Evolutionary conservation across 345 rosid species (phyloP).

Genomic region (Rhizophora mangle): DNA sequence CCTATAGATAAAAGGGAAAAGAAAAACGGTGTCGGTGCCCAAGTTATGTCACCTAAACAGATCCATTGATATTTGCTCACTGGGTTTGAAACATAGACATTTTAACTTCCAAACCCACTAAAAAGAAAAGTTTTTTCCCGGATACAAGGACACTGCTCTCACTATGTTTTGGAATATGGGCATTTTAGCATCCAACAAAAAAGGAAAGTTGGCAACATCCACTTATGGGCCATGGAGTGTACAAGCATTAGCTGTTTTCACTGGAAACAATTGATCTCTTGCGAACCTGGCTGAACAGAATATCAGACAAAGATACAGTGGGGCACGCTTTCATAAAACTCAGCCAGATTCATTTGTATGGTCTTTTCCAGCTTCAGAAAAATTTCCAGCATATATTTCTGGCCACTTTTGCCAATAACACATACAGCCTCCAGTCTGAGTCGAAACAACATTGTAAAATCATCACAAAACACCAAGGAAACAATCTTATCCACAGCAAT

Average conservation of each 20-base stretch:
- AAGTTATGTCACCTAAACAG: neutral
- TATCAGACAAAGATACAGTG: conserved; percentile 5
- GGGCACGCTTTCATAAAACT: conserved; percentile 56
- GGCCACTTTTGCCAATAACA: conserved; percentile 42
- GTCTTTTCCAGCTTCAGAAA: conserved; percentile 60
- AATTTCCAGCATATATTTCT: conserved; percentile 44
- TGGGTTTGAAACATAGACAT: neutral
- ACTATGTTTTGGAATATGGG: neutral
- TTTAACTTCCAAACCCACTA: no score
- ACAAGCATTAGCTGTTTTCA: conserved; percentile 12
- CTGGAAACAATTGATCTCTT: conserved; percentile 12
- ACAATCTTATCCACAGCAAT: conserved; percentile 56
- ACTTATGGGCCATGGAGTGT: neutral
- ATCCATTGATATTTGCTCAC: no score
- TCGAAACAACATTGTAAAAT: conserved; percentile 44
- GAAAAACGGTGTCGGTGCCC: neutral
- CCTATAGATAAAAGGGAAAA: neutral
- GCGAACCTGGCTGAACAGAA: conserved; percentile 2
- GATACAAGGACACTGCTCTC: no score
- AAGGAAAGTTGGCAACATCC: neutral
- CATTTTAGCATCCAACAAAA: neutral
- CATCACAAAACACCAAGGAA: conserved; percentile 44
- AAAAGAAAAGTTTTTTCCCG: no score
- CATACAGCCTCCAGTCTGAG: conserved; percentile 62
- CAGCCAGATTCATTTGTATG: conserved; percentile 47